phyloP scores from a whole-genome alignment of 1,284 basidiomycete genomes.

The Flammula alnicola region DNA sequence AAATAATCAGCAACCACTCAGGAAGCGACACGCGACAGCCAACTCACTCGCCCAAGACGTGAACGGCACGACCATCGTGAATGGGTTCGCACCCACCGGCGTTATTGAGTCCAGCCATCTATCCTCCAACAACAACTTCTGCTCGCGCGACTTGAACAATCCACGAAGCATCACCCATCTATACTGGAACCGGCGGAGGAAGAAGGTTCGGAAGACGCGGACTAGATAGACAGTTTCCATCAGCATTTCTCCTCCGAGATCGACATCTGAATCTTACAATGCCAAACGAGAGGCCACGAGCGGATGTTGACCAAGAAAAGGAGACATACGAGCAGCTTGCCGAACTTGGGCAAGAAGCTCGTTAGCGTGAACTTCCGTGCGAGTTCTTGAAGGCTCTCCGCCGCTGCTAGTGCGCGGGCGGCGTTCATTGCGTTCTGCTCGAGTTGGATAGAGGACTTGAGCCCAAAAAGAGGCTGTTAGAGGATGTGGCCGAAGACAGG shows the following conservation, averaged over 20 bases:
- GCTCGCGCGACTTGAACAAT: slow-evolving; percentile 44
- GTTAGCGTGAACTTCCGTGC: slow-evolving; percentile 13
- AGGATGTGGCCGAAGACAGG: no score
- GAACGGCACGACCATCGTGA: slow-evolving; percentile 46
- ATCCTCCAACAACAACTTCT: slow-evolving; percentile 44
- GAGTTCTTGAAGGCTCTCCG: slow-evolving; percentile 9
- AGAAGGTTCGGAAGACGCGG: slow-evolving; percentile 57
- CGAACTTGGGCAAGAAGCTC: slow-evolving; percentile 24
- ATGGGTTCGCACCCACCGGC: slow-evolving; percentile 62
- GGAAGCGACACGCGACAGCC: not conserved
- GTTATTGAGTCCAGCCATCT: slow-evolving; percentile 49
- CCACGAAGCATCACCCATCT: slow-evolving; percentile 42
- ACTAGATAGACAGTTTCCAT: slow-evolving; percentile 44
- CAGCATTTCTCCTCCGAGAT: not conserved
- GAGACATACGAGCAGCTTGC: slow-evolving; percentile 40
- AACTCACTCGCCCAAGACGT: slow-evolving; percentile 63
- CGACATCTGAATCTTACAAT: slow-evolving; percentile 49
- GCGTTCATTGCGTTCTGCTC: slow-evolving; percentile 1
- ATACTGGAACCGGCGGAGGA: slow-evolving; percentile 42
- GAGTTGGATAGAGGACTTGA: no score
- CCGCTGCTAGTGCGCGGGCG: not conserved
- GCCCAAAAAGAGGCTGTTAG: no score
- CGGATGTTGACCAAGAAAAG: slow-evolving; percentile 54
- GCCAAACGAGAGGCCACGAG: slow-evolving; percentile 69
- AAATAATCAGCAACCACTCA: not conserved